Evolutionary conservation across 768 basidiomycete genomes (phyloP), one percentile per base, ranked within the genome.

Genomic region (Calocera cornea): DNA sequence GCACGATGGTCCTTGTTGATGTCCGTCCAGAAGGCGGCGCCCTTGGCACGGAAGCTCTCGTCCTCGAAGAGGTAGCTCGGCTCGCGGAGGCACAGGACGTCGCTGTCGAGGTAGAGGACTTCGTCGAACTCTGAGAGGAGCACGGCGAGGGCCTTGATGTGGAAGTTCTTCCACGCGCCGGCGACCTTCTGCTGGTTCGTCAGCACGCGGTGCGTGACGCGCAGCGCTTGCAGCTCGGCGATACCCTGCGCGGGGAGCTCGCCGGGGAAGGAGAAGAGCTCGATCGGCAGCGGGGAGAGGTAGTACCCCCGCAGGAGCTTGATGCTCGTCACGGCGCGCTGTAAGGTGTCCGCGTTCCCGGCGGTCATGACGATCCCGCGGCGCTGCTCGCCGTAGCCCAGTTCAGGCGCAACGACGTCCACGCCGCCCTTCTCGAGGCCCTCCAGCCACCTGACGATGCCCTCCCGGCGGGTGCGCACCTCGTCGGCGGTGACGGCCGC

Each of bases 11-110:
- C 79, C 67, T 78, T 79, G 47, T 76, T 77, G 40, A 78, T 69
- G 69, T 81, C 80, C 1, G 79, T 78, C 79, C 79, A 81, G 68
- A 80, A 78, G 27, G 76, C 79, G 1, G 75, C 75, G 2, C 75
- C 76, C 31, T 72, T 65, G 11, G 70, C 47, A 17, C 49, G 66
- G 70, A 78, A 80, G 5, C 70, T 33, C 1, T 71, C 69, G 1
- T 75, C 71, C 40, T 74, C 70, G 70, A 81, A 81, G 16, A 81
- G 76, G 67, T 74, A 72, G 14, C 72, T 68, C 1, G 79, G 79
- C 49, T 79, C 76, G 0, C 74, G 71, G 1, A 79, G 69, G 1
- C 77, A 76, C 5, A 77, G 70, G 66, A 79, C 80, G 71, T 80
- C 80, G 49, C 72, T 74, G 67, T 80, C 79, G 41, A 80, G 72